phyloP scores from a whole-genome alignment of 129 eudicot species.

The Pulicaria dysenterica region DNA sequence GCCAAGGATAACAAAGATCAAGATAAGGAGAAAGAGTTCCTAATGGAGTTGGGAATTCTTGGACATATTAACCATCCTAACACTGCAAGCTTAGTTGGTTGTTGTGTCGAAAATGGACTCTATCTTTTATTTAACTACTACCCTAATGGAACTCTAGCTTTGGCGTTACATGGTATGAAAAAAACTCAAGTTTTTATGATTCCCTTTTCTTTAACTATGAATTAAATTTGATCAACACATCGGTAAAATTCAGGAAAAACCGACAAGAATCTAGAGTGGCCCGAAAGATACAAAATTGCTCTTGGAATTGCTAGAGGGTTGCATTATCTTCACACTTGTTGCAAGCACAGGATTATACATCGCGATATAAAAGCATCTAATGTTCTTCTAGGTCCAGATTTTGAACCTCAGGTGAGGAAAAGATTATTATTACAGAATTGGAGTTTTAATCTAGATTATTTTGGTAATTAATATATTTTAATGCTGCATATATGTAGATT shows the following conservation, averaged over 20 bases:
- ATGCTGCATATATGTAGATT: slow-evolving; percentile 45
- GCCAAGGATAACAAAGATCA: slow-evolving; percentile 65
- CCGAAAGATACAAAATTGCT: slow-evolving; percentile 72
- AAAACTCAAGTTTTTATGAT: not conserved
- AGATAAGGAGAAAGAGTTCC: slow-evolving; percentile 83
- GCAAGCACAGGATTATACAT: slow-evolving; percentile 88
- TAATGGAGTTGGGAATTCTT: slow-evolving; percentile 80
- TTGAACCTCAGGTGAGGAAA: slow-evolving; percentile 76
- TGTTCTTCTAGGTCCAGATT: slow-evolving; percentile 87
- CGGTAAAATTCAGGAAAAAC: slow-evolving; percentile 43
- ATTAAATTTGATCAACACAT: not conserved
- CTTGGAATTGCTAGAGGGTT: slow-evolving; percentile 83
- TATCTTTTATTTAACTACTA: slow-evolving; percentile 76
- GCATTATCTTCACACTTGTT: slow-evolving; percentile 90
- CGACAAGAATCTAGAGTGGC: slow-evolving; percentile 58
- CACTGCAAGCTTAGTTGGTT: slow-evolving; percentile 77
- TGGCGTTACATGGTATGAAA: slow-evolving; percentile 68
- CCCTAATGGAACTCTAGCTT: slow-evolving; percentile 79
- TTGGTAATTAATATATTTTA: not conserved
- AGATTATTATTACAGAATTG: not conserved
- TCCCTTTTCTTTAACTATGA: not conserved
- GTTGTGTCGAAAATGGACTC: slow-evolving; percentile 85
- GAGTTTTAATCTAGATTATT: not conserved
- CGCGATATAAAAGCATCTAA: slow-evolving; percentile 96
- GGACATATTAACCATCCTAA: slow-evolving; percentile 89